Evolutionary conservation across 164 flowering plant genomes (phyloP), one percentile per base, ranked within the genome.

Genomic region (Magnolia kwangsiensis): DNA sequence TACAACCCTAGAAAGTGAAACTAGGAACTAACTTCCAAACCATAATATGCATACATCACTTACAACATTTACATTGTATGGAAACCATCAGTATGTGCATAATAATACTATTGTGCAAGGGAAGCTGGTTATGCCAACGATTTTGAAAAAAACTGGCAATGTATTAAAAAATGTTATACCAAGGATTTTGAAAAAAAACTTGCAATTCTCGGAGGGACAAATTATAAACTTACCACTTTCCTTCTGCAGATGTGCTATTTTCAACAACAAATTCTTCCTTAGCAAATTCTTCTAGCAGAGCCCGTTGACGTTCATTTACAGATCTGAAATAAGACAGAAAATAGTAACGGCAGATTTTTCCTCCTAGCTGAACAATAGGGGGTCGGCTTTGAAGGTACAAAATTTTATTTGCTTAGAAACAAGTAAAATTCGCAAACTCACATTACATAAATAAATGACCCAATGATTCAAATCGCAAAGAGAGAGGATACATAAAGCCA

Each of bases 241-340:
- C 86, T 18, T 49, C 76, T 24, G 9, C 67, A 66, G 78, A 75
- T 16, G 50, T 72, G 67, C 27, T 75, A 71, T 69, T 79, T 73
- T 67, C 86, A 79, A 23, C 55, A 50, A 45, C 51, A 63, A 73
- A 58, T 76, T 83, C 86, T 67, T 83, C 86, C 71, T 71, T 50
- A 4, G 79, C 84, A 79, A 81, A 79, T 67, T 83, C 86, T 67
- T 81, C 84, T 64, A 83, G 21, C 64, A 83, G 64, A 31, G 76
- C 71, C 11, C 77, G 83, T 66, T 81, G 84, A n/a, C 77, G 79
- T 61, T 81, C 82, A 81, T 31, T 83, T 59, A 83, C 74, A 0
- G 79, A 65, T 59, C 86, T 83, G 79, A 18, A 76, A 61, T 31
- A 55, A 55, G 63, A 63, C 50, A 65, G 20, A 65, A 11, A 49